A percentile compares a stretch with the other conserved stretches of the same genome.
Evolutionary conservation across 2,329 filamentous ascomycete species (phyloP).

Genomic region (Domatiomyces catenatus): DNA sequence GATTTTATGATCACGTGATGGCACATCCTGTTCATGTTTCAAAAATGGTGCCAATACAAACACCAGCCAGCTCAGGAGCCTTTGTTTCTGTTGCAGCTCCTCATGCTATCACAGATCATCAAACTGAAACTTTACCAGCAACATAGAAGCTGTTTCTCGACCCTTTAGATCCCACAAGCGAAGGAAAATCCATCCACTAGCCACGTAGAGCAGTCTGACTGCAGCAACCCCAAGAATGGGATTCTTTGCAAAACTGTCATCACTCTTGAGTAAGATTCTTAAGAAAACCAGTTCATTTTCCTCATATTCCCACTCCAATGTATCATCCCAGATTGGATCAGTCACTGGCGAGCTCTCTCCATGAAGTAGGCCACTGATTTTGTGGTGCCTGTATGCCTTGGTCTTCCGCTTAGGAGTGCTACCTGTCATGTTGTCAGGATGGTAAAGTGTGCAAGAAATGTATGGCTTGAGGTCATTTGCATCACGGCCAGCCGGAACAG

Average conservation of each 20-base stretch:
- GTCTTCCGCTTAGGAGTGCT: conserved; percentile 14
- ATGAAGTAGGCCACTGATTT: conserved; percentile 10
- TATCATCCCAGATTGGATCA: conserved; percentile 16
- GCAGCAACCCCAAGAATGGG: conserved; percentile 13
- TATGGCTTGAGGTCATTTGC: conserved; percentile 15
- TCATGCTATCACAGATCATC: conserved; percentile 2
- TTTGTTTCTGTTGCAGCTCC: neutral
- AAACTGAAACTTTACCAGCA: conserved; percentile 14
- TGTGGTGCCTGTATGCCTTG: conserved; percentile 14
- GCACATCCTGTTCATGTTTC: neutral
- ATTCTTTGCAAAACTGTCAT: conserved; percentile 15
- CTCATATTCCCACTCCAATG: conserved; percentile 14
- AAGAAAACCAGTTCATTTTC: conserved; percentile 16
- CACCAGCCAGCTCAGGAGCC: neutral
- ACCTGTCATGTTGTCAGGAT: conserved; percentile 9
- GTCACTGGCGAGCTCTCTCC: conserved; percentile 8
- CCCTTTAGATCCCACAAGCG: conserved; percentile 12
- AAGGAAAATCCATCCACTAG: conserved; percentile 13
- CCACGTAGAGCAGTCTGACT: conserved; percentile 13
- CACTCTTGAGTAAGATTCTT: conserved; percentile 15
- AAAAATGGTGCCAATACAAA: neutral
- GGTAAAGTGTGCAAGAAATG: conserved; percentile 14
- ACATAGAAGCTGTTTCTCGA: conserved; percentile 8
- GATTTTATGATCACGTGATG: neutral
- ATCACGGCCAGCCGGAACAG: conserved; percentile 10